These are phyloP conservation scores for Boletus sp. DNA, from an alignment of 768 basidiomycete species.

Conservation along the genomic window DNA sequence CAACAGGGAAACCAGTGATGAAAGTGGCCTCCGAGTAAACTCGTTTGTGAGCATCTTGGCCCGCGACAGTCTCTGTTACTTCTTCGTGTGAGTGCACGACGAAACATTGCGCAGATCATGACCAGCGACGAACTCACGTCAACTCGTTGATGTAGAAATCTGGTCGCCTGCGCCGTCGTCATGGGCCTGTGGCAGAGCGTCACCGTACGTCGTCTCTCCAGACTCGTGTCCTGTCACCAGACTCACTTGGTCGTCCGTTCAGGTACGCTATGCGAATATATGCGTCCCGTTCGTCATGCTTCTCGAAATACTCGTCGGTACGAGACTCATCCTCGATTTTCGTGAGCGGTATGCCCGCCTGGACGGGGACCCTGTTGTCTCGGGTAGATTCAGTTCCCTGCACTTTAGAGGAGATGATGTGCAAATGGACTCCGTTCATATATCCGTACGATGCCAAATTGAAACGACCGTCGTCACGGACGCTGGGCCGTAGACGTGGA, in stretches of 20 bases:
- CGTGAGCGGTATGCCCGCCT: conserved; percentile 26
- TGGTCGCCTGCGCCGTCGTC: conserved; percentile 22
- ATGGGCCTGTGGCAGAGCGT: conserved; percentile 26
- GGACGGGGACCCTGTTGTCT: conserved; percentile 8
- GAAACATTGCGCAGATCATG: background rate
- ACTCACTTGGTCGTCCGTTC: background rate
- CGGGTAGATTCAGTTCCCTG: conserved; percentile 13
- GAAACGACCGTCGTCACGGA: conserved; percentile 20
- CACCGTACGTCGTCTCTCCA: conserved; percentile 14
- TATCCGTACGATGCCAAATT: conserved; percentile 13
- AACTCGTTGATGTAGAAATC: conserved; percentile 16
- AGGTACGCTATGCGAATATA: conserved; percentile 29
- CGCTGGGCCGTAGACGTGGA: background rate
- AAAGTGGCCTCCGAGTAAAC: conserved; percentile 7
- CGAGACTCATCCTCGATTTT: conserved; percentile 31
- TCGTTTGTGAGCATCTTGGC: conserved; percentile 25
- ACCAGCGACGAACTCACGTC: background rate
- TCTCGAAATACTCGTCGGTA: conserved; percentile 29
- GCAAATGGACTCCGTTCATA: background rate
- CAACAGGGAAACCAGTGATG: background rate
- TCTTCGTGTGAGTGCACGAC: conserved; percentile 25
- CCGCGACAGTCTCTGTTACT: conserved; percentile 31
- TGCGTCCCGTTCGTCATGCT: conserved; percentile 32
- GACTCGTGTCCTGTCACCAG: background rate
- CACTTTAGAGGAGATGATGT: conserved; percentile 9